Evolutionary conservation across 495 filamentous ascomycete species (phyloP), one percentile per base, ranked within the genome.

Genomic region (Neurospora africana): DNA sequence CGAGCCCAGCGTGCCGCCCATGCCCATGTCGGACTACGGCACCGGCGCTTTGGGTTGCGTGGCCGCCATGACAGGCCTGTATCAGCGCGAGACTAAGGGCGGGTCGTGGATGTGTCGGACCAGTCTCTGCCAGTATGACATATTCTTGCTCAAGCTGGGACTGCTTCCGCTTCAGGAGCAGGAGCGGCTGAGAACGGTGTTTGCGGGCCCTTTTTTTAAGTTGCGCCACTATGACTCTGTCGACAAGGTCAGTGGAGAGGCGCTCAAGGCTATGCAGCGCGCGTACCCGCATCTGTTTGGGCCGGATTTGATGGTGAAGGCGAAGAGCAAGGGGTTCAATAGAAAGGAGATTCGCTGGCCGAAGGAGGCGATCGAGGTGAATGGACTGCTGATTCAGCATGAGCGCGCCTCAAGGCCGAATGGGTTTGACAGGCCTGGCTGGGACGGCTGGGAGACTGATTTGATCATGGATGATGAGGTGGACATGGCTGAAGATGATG

Each of bases 11-110:
- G 87, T 93, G 0, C 92, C 91, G 68, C 91, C 91, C 0, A 93
- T 93, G 80, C 92, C 91, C 30, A 93, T 92, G 83, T 92, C 89
- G 43, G 92, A 93, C 81, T 93, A 95, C 79, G 89, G 91, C 37
- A 92, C 91, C 3, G 91, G 88, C 5, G 83, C 77, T 74, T 87
- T 91, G 81, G 90, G 90, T 27, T 86, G 86, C 36, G 85, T 90
- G 73, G 88, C 89, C 36, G 90, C 89, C 5, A 82, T 92, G 65
- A 83, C 83, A 0, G 90, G 89, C 35, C 85, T 93, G 19, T 89
- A 86, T 73, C 82, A 85, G 71, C 87, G 90, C 33, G 88, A 89
- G 4, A 88, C 82, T 38, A 75, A 83, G 68, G 89, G 90, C 40
- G 90, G 90, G 9, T 89, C 88, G 2, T 91, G 88, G 83, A 83